Evolutionary conservation across 2,329 filamentous ascomycete species (phyloP).

Genomic region (Teratosphaeriaceae sp.): DNA sequence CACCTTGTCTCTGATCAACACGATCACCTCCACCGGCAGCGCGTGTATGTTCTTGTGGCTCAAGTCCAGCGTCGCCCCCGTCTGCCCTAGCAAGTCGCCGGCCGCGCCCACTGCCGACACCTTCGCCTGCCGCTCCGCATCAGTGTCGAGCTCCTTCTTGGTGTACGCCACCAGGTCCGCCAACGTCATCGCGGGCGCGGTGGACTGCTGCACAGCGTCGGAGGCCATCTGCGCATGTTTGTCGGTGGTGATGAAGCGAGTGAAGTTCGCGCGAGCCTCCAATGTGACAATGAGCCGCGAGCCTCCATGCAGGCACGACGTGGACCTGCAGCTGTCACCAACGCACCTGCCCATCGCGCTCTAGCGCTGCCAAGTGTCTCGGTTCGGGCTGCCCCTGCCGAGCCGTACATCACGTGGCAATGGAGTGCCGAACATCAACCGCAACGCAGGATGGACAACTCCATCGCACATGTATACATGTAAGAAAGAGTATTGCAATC

Average conservation of each 20-base stretch:
- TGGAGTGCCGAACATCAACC: too few species aligned
- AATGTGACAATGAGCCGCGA: too few species aligned
- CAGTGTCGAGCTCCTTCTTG: slow-evolving; percentile 26
- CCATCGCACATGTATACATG: too few species aligned
- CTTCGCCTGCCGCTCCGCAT: slow-evolving; percentile 27
- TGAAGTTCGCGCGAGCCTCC: background rate
- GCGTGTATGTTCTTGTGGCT: slow-evolving; percentile 67
- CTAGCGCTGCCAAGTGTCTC: too few species aligned
- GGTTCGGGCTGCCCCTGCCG: too few species aligned
- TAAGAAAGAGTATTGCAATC: too few species aligned
- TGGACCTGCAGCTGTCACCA: too few species aligned
- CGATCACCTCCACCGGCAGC: slow-evolving; percentile 66
- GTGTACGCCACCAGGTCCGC: slow-evolving; percentile 24
- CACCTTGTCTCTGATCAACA: slow-evolving; percentile 66
- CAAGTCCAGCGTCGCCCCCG: slow-evolving; percentile 71
- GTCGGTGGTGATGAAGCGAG: slow-evolving; percentile 2
- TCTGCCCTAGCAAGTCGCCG: slow-evolving; percentile 29
- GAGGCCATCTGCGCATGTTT: slow-evolving; percentile 26
- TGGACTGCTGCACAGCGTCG: slow-evolving; percentile 13
- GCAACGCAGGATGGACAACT: too few species aligned
- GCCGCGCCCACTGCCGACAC: slow-evolving; percentile 17
- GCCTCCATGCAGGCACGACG: too few species aligned
- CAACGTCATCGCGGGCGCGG: slow-evolving; percentile 20
- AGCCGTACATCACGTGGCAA: too few species aligned
- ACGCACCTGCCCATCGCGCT: too few species aligned